phyloP scores from a whole-genome alignment of 768 basidiomycete species.

The Termitomyces sp. region DNA sequence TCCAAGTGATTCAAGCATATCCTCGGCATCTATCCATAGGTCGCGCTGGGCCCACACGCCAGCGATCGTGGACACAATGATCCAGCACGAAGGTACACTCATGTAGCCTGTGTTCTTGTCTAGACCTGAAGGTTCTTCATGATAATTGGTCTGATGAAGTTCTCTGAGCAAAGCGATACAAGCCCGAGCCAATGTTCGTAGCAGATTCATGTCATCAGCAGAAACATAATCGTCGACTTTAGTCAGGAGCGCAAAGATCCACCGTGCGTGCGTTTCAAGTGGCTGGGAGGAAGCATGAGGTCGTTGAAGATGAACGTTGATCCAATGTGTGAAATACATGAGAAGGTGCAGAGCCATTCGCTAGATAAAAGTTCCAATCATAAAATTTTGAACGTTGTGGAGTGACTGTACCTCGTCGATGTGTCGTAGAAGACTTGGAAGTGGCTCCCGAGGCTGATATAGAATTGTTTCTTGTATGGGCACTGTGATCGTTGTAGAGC shows the following conservation, averaged over 20 bases:
- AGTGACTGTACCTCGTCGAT: constrained; percentile 58
- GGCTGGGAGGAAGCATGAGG: constrained; percentile 30
- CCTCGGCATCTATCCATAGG: constrained; percentile 73
- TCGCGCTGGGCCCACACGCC: constrained; percentile 77
- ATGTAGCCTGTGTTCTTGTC: constrained; percentile 16
- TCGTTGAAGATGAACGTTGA: constrained; percentile 52
- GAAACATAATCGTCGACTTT: constrained; percentile 64
- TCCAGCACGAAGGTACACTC: constrained; percentile 60
- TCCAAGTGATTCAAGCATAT: constrained; percentile 28
- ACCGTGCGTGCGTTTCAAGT: constrained; percentile 57
- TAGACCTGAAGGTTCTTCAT: constrained; percentile 2
- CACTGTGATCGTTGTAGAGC: background rate
- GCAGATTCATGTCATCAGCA: constrained; percentile 70
- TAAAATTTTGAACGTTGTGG: background rate
- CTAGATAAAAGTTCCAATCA: constrained; percentile 28
- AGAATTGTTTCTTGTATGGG: background rate
- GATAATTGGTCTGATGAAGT: constrained; percentile 17
- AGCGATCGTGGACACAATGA: constrained; percentile 58
- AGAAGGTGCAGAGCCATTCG: constrained; percentile 66
- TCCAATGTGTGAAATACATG: constrained; percentile 84
- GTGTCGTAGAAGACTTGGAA: constrained; percentile 45
- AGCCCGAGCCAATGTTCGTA: constrained; percentile 72
- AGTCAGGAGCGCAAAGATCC: constrained; percentile 74
- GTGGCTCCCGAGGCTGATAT: constrained; percentile 48
- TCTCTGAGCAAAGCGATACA: constrained; percentile 49